Percentiles rank a stretch among this genome's conserved stretches.
phyloP scores from a whole-genome alignment of 768 basidiomycete genomes.

The Lactifluus hygrophoroides region DNA sequence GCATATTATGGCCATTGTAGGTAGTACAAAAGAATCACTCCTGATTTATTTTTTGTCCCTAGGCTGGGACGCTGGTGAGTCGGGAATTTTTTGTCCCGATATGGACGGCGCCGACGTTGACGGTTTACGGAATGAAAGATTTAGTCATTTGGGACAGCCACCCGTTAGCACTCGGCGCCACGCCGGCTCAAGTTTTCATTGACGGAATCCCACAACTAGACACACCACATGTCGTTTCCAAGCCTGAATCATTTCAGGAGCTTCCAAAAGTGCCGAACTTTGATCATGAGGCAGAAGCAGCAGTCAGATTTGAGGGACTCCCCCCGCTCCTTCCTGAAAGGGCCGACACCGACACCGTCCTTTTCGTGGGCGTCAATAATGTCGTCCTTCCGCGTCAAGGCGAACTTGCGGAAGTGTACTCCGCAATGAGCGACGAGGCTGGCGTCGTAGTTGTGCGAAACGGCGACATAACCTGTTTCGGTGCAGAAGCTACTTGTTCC shows the following conservation, averaged over 20 bases:
- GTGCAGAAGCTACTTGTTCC: conserved; percentile 26
- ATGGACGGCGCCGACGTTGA: conserved; percentile 33
- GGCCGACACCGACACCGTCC: conserved; percentile 30
- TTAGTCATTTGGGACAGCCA: conserved; percentile 66
- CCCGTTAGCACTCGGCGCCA: conserved; percentile 70
- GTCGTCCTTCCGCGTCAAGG: conserved; percentile 34
- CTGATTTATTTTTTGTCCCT: not conserved
- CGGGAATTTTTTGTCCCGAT: not conserved
- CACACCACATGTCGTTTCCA: conserved; percentile 38
- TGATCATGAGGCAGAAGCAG: conserved; percentile 44
- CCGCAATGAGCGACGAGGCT: conserved; percentile 8
- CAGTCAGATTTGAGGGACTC: conserved; percentile 53
- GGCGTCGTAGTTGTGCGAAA: conserved; percentile 42
- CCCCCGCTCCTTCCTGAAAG: conserved; percentile 48
- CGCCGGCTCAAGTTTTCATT: conserved; percentile 77
- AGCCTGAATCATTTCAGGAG: conserved; percentile 47
- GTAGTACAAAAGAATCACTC: conserved; percentile 1
- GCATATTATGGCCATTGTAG: conserved; percentile 51
- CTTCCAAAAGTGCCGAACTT: conserved; percentile 52
- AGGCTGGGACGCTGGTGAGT: conserved; percentile 61
- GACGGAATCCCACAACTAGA: conserved; percentile 72
- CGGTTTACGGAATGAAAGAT: conserved; percentile 66
- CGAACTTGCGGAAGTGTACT: conserved; percentile 29
- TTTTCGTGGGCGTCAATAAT: conserved; percentile 58
- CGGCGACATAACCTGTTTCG: conserved; percentile 50